Base-by-base conservation (phyloP, 2,329 filamentous ascomycete genomes). In the Colletotrichum destructivum region DNA sequence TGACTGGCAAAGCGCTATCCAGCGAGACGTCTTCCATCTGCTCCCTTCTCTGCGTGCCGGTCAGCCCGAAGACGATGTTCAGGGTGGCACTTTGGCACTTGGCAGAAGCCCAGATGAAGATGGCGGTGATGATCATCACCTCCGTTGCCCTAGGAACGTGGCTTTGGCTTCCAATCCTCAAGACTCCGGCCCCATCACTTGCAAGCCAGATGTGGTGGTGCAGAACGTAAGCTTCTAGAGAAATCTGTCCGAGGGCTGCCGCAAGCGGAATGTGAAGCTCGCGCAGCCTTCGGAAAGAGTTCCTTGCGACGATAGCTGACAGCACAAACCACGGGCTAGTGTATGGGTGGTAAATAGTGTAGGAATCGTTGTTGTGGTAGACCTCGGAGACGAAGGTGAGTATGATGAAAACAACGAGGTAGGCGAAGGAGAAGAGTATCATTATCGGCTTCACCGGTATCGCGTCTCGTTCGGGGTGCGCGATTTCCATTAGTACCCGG, bases 121-220 rank as follows among this genome's bases (percentile, higher is more conserved):
- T 26, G 35, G 74, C 72, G 31, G 74, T 73, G 71, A 81, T 75
- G 9, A 78, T 51, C 26, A 74, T 73, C 65, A 38, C 75, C 65
- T 64, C 68, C n/a, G 18, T 38, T 46, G 75, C 62, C 12, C 74
- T 75, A 26, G 49, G 52, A 4, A 63, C 18, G 23, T 16, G 54
- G n/a, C 64, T 52, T 21, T 26, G 54, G 31, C 62, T 47, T 12
- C 75, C 73, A 44, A 75, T 67, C 64, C 83, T 76, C 18, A 90
- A 80, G n/a, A 86, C 74, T 0, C 85, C 86, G 49, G 84, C 84
- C 8, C 85, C 84, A 75, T 90, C 87, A 11, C 84, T 87, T 11
- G 86, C 87, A 38, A 90, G 83, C 88, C 87, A 90, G 69, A 89
- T 84, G 76, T 91, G 89, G 75, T 86, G 85, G 74, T 90, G 87